Percentiles rank a stretch among this genome's conserved stretches.
Evolutionary conservation across 441 rosid genomes (phyloP).

Genomic region (Erysimum pusillum): DNA sequence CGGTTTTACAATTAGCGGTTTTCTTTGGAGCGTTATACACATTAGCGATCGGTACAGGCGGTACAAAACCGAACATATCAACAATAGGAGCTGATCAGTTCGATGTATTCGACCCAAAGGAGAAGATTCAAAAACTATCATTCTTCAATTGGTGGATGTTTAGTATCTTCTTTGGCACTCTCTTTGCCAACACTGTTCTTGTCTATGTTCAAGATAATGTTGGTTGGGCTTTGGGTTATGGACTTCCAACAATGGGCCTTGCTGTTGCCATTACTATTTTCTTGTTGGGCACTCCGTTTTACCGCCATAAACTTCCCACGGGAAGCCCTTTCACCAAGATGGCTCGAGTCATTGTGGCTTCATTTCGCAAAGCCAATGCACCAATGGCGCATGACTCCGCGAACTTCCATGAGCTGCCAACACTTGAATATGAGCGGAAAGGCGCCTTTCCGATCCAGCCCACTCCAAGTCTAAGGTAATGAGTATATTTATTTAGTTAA

Average conservation of each 20-base stretch:
- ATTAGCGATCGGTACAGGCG: conserved; percentile 82
- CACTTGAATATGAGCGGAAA: conserved; percentile 55
- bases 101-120: conserved; percentile 81
- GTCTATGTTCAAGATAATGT: conserved; percentile 93
- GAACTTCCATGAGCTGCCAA: conserved; percentile 67
- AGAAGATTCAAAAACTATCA: conserved; percentile 77
- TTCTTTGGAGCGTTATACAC: conserved; percentile 81
- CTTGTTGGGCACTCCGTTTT: conserved; percentile 74
- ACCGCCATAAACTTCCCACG: conserved; percentile 71
- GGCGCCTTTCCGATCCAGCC: conserved; percentile 69
- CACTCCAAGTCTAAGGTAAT: conserved; percentile 72
- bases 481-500: not conserved
- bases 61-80: conserved; percentile 93
- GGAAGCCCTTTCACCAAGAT: conserved; percentile 84
- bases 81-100: conserved; percentile 94
- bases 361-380: conserved; percentile 62
- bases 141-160: conserved; percentile 99
- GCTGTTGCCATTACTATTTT: conserved; percentile 65
- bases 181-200: conserved; percentile 81
- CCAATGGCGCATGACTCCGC: conserved; percentile 57
- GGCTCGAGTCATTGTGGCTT: conserved; percentile 80
- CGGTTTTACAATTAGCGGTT: conserved; percentile 64
- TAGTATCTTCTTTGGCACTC: conserved; percentile 88
- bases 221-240: conserved; percentile 85
- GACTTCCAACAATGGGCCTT: conserved; percentile 79